Conservation (phyloP, 2,329 filamentous ascomycete genomes). For the Claviceps sp. region DNA sequence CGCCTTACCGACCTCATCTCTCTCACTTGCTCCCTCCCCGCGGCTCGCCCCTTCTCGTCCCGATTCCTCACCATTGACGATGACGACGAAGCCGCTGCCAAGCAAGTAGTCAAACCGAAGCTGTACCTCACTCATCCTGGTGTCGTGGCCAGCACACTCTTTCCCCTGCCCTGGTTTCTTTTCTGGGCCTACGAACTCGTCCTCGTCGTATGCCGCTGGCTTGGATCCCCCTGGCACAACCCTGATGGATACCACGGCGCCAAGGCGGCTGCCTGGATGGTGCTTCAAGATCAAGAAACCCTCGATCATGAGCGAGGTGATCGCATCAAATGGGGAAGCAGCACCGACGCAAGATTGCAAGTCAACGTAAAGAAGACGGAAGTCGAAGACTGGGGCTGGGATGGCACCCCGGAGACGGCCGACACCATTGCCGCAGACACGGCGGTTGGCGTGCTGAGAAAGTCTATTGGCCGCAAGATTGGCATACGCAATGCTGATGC, state of each 20-base stretch:
- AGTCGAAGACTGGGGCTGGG: constrained; percentile 74
- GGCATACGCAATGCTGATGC: constrained; percentile 44
- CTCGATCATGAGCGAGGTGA: constrained; percentile 43
- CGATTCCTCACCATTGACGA: constrained; percentile 36
- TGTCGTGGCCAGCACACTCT: constrained; percentile 68
- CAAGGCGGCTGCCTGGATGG: constrained; percentile 62
- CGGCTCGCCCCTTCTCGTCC: constrained; percentile 41
- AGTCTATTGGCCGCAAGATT: constrained; percentile 44
- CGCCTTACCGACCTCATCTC: constrained; percentile 71
- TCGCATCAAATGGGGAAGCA: constrained; percentile 72
- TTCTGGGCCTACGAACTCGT: constrained; percentile 53
- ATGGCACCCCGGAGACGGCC: constrained; percentile 40
- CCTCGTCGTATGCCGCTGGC: constrained; percentile 58
- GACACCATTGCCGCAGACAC: constrained; percentile 28
- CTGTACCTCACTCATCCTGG: constrained; percentile 80
- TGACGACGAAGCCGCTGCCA: constrained; percentile 6
- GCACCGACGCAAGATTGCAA: constrained; percentile 43
- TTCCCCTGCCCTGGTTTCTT: constrained; percentile 59
- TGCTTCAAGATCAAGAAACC: constrained; percentile 50
- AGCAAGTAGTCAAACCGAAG: constrained; percentile 30
- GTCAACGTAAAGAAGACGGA: constrained; percentile 62
- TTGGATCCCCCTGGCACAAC: constrained; percentile 83
- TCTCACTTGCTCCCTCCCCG: constrained; percentile 58
- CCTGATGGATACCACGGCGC: constrained; percentile 66
- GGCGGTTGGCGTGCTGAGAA: constrained; percentile 33